Evolutionary conservation across 345 rosid genomes (phyloP).

Genomic region (Capsella bursapastoris): DNA sequence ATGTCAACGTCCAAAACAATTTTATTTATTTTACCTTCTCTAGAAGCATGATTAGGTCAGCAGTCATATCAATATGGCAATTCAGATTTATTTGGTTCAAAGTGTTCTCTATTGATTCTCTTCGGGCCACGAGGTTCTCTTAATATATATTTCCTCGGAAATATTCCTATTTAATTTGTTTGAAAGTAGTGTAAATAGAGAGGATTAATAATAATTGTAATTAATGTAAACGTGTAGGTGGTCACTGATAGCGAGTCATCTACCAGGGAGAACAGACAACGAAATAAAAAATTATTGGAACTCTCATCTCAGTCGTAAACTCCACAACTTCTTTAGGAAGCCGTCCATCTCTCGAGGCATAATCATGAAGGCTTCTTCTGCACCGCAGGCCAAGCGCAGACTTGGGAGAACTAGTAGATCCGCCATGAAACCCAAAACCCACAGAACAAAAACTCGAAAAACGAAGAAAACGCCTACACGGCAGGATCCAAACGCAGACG

Average conservation of each 20-base stretch:
- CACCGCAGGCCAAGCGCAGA: conserved; percentile 34
- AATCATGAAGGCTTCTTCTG: conserved; percentile 28
- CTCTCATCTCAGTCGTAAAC: conserved; percentile 68
- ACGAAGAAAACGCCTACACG: conserved; percentile 31
- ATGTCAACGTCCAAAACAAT: not conserved
- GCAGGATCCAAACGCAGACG: conserved; percentile 16
- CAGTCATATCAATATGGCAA: conserved; percentile 19
- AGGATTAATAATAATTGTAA: not conserved
- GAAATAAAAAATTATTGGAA: conserved; percentile 85
- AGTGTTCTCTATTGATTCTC: conserved; percentile 18
- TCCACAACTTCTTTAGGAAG: conserved; percentile 49
- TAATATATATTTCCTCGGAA: not conserved
- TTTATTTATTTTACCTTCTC: too few species aligned
- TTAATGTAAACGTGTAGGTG: conserved; percentile 51
- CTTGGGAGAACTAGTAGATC: conserved; percentile 42
- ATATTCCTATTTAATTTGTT: not conserved
- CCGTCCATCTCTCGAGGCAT: conserved; percentile 33
- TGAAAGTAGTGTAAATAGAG: not conserved
- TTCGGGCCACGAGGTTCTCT: conserved; percentile 11
- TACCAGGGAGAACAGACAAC: conserved; percentile 84
- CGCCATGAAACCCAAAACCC: conserved; percentile 43
- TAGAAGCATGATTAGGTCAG: conserved; percentile 20
- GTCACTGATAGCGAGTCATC: conserved; percentile 71
- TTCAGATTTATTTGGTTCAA: not conserved
- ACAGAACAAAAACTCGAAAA: conserved; percentile 16